These are phyloP conservation scores for Populus tremula DNA, from an alignment of 345 rosid genomes.

Conservation along the genomic window DNA sequence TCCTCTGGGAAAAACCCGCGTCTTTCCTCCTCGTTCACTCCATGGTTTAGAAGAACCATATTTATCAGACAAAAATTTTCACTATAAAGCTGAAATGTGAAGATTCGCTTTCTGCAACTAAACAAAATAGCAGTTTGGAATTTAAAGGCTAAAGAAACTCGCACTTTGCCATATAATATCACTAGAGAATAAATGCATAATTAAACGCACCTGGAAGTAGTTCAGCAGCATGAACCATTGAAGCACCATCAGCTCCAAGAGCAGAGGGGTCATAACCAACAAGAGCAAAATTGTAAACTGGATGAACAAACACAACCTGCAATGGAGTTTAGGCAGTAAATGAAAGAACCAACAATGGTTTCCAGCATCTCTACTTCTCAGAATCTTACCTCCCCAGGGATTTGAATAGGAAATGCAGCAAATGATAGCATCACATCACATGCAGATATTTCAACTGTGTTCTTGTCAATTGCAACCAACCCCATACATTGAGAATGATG, in stretches of 20 bases:
- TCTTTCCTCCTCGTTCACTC: too few relatives aligned
- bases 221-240: conserved; percentile 79
- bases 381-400: conserved; percentile 84
- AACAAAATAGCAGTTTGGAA: too few relatives aligned
- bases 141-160: too few relatives aligned
- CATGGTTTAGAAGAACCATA: too few relatives aligned
- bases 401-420: conserved; percentile 94
- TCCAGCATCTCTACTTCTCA: background rate
- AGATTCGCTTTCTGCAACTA: too few relatives aligned
- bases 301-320: conserved; percentile 97
- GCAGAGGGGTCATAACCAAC: conserved; percentile 88
- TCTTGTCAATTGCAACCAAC: conserved; percentile 88
- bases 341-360: conserved; percentile 3
- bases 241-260: conserved; percentile 64
- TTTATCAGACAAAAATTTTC: too few relatives aligned
- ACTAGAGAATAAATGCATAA: conserved; percentile 7
- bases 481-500: conserved; percentile 87
- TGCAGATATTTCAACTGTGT: conserved; percentile 76
- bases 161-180: too few relatives aligned
- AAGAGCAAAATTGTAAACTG: conserved; percentile 89
- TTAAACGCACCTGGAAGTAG: conserved; percentile 69
- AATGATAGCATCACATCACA: conserved; percentile 94
- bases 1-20: too few relatives aligned
- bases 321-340: conserved; percentile 24
- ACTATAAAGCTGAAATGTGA: too few relatives aligned